Percentiles rank a stretch among this genome's conserved stretches.
phyloP scores from a whole-genome alignment of 768 basidiomycete genomes.

The Xerocomellus chrysenteron region DNA sequence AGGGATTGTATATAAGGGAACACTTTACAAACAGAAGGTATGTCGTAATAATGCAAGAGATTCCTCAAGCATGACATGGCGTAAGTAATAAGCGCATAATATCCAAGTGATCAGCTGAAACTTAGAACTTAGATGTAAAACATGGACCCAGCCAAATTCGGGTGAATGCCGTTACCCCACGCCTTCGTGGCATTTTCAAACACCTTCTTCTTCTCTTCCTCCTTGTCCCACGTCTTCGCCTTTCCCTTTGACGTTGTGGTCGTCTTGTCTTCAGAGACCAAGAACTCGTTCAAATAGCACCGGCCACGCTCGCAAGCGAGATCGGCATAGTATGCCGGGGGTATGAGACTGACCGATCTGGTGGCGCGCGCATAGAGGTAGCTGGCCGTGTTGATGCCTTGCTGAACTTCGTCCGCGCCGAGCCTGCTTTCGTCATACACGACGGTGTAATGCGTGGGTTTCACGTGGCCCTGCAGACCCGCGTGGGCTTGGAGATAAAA shows the following conservation, averaged over 20 bases:
- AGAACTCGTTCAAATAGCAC: slow-evolving; percentile 71
- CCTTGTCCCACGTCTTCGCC: slow-evolving; percentile 22
- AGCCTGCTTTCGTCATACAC: slow-evolving; percentile 75
- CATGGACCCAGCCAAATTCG: slow-evolving; percentile 61
- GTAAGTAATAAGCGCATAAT: not conserved
- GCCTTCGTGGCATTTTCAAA: slow-evolving; percentile 22
- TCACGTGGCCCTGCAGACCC: slow-evolving; percentile 69
- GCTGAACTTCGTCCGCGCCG: slow-evolving; percentile 70
- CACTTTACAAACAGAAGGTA: not conserved
- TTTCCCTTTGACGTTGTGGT: slow-evolving; percentile 34
- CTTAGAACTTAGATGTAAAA: slow-evolving; percentile 58
- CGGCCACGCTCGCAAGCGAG: slow-evolving; percentile 79
- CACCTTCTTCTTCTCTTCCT: slow-evolving; percentile 28
- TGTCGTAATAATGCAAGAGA: not conserved
- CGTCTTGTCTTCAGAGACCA: slow-evolving; percentile 55
- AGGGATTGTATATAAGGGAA: not conserved
- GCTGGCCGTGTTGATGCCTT: slow-evolving; percentile 64
- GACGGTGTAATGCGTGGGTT: slow-evolving; percentile 76
- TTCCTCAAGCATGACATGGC: not conserved
- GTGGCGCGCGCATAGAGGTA: slow-evolving; percentile 84
- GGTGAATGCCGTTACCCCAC: slow-evolving; percentile 60
- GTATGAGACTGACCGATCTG: slow-evolving; percentile 78
- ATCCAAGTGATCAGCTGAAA: not conserved
- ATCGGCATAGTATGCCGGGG: slow-evolving; percentile 80
- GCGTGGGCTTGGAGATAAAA: slow-evolving; percentile 74